Percentiles rank a stretch among this genome's conserved stretches.
Evolutionary conservation across 768 basidiomycete species (phyloP).

Genomic region (Kwoniella sp.): DNA sequence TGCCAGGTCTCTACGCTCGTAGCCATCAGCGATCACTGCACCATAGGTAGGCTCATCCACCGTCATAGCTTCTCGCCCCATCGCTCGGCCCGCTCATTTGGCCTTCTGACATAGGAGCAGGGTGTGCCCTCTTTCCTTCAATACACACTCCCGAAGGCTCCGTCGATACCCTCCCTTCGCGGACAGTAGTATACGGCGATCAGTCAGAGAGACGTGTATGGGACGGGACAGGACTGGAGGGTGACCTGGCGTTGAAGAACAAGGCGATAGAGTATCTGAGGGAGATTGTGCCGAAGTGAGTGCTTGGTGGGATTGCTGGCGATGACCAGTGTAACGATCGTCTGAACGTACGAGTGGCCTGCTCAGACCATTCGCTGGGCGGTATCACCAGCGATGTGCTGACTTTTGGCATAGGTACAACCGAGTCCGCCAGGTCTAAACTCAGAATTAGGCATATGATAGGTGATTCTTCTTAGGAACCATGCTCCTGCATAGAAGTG

Average conservation of each 20-base stretch:
- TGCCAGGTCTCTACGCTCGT: conserved; percentile 80
- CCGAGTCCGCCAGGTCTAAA: conserved; percentile 15
- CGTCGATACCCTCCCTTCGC: conserved; percentile 68
- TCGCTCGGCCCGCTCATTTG: neutral
- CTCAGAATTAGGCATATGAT: neutral
- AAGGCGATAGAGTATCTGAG: conserved; percentile 89
- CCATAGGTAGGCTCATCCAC: conserved; percentile 57
- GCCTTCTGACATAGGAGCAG: conserved; percentile 14
- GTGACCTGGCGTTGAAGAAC: conserved; percentile 73
- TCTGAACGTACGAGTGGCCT: neutral
- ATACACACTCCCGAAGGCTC: conserved; percentile 49
- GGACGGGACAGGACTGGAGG: conserved; percentile 78
- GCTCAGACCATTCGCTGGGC: neutral
- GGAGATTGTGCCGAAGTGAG: conserved; percentile 60
- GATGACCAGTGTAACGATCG: neutral
- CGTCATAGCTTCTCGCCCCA: neutral
- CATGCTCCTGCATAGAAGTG: neutral
- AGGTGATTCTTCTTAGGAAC: too few species aligned
- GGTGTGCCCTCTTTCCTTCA: conserved; percentile 20
- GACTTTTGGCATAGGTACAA: conserved; percentile 19
- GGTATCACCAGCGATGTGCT: neutral
- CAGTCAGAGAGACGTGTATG: conserved; percentile 65
- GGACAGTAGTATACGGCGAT: conserved; percentile 77
- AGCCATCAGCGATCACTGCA: conserved; percentile 71
- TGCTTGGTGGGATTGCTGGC: neutral